These are phyloP conservation scores for Russula brevipes DNA, from an alignment of 768 basidiomycete genomes.

Conservation along the genomic window DNA sequence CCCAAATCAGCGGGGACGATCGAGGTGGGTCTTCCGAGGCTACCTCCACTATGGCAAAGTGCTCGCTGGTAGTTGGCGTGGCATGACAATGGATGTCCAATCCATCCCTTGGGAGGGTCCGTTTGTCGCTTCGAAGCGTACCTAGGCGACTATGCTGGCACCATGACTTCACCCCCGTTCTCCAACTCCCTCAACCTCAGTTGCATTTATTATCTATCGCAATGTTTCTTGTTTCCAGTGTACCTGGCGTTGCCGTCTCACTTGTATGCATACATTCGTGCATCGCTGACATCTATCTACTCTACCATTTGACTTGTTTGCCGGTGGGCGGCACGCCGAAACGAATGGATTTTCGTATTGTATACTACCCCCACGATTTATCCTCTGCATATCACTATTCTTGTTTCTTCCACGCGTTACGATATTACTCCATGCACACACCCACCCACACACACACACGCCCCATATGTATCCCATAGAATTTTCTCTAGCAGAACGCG, in stretches of 20 bases:
- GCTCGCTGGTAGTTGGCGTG: constrained; percentile 71
- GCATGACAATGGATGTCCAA: constrained; percentile 40
- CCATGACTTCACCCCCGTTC: neutral
- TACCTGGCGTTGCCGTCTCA: constrained; percentile 3
- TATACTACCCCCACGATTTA: neutral
- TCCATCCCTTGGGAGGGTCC: constrained; percentile 57
- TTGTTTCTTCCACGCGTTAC: constrained; percentile 12
- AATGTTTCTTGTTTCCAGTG: constrained; percentile 6
- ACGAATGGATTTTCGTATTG: constrained; percentile 14
- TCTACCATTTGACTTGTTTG: constrained; percentile 2
- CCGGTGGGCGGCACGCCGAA: neutral
- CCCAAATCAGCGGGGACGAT: constrained; percentile 15
- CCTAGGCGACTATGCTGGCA: constrained; percentile 11
- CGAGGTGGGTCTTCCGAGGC: constrained; percentile 54
- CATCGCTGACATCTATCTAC: constrained; percentile 1
- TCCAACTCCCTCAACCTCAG: neutral
- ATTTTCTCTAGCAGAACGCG: constrained; percentile 5
- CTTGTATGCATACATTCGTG: constrained; percentile 19
- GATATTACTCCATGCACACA: constrained; percentile 14
- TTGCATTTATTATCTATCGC: neutral
- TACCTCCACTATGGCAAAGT: constrained; percentile 61
- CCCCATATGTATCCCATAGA: constrained; percentile 19
- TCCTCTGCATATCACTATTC: constrained; percentile 13
- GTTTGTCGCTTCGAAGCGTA: constrained; percentile 52
- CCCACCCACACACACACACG: neutral